phyloP scores from a whole-genome alignment of 345 rosid genomes.

The Boechera divaricarpa region DNA sequence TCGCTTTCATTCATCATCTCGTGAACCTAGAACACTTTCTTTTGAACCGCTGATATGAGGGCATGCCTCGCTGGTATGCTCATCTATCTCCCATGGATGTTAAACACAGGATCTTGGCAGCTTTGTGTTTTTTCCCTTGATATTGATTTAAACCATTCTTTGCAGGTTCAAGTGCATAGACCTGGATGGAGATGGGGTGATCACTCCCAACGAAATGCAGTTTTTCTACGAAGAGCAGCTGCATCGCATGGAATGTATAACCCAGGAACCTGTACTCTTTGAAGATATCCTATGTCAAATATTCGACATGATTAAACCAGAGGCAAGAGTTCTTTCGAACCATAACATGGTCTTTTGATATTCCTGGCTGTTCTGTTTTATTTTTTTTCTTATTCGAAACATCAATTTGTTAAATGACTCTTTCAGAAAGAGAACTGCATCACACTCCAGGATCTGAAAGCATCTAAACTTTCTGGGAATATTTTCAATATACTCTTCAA shows the following conservation, averaged over 20 bases:
- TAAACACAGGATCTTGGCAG: slow-evolving; percentile 8
- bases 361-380: not conserved
- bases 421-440: slow-evolving; percentile 60
- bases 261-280: slow-evolving; percentile 76
- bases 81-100: slow-evolving; percentile 11
- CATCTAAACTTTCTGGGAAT: slow-evolving; percentile 74
- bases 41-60: slow-evolving; percentile 3
- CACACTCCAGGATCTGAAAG: slow-evolving; percentile 69
- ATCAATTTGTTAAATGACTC: slow-evolving; percentile 7
- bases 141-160: slow-evolving; percentile 17
- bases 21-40: slow-evolving; percentile 1
- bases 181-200: slow-evolving; percentile 82
- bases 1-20: not conserved
- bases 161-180: slow-evolving; percentile 92
- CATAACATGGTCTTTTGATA: not conserved
- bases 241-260: slow-evolving; percentile 88
- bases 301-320: slow-evolving; percentile 84
- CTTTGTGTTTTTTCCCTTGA: not conserved
- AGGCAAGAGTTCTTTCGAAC: slow-evolving; percentile 48
- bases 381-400: not conserved
- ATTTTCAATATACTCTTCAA: slow-evolving; percentile 89
- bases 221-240: slow-evolving; percentile 90
- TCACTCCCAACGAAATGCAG: slow-evolving; percentile 83
- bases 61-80: slow-evolving; percentile 10
- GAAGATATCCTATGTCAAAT: slow-evolving; percentile 89